phyloP scores from a whole-genome alignment of 352 stramenopile genomes.

The Globisporangium canariense region DNA sequence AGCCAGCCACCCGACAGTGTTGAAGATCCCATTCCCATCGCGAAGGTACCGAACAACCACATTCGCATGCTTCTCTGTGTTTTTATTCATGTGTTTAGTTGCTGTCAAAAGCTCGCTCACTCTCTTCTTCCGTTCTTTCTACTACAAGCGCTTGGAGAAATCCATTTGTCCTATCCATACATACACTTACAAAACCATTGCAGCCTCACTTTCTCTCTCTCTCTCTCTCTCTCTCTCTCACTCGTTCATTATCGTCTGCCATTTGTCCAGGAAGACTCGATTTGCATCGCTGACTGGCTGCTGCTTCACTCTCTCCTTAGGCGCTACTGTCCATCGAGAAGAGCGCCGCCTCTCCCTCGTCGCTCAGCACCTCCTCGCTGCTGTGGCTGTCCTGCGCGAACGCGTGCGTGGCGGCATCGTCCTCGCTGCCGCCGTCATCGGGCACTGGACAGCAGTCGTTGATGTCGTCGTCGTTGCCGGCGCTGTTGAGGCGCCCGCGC shows the following conservation, averaged over 20 bases:
- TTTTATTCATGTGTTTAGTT: slow-evolving; percentile 6
- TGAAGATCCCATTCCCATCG: background rate
- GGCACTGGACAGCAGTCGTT: slow-evolving; percentile 19
- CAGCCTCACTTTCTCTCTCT: background rate
- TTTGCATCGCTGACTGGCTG: background rate
- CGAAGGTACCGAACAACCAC: background rate
- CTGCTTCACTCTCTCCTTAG: background rate
- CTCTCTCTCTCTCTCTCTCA: too few species aligned
- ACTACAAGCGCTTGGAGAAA: background rate
- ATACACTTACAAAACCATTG: slow-evolving; percentile 15
- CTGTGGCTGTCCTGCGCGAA: slow-evolving; percentile 58
- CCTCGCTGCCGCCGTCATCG: slow-evolving; percentile 56
- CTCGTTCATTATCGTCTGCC: background rate
- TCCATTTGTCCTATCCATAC: slow-evolving; percentile 14
- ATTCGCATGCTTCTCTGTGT: background rate
- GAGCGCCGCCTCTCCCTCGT: slow-evolving; percentile 39
- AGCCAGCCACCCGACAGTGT: too few species aligned
- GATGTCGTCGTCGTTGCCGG: slow-evolving; percentile 57
- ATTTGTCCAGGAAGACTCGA: background rate
- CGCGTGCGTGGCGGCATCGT: slow-evolving; percentile 39
- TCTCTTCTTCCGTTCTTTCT: slow-evolving; percentile 1
- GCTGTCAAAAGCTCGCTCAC: background rate
- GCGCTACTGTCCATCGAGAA: slow-evolving; percentile 15
- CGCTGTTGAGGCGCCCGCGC: slow-evolving; percentile 62
- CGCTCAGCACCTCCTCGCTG: slow-evolving; percentile 44